A percentile compares a stretch with the other conserved stretches of the same genome.
phyloP scores from a whole-genome alignment of 139 green algal species.

The Ettlia oleoabundans region DNA sequence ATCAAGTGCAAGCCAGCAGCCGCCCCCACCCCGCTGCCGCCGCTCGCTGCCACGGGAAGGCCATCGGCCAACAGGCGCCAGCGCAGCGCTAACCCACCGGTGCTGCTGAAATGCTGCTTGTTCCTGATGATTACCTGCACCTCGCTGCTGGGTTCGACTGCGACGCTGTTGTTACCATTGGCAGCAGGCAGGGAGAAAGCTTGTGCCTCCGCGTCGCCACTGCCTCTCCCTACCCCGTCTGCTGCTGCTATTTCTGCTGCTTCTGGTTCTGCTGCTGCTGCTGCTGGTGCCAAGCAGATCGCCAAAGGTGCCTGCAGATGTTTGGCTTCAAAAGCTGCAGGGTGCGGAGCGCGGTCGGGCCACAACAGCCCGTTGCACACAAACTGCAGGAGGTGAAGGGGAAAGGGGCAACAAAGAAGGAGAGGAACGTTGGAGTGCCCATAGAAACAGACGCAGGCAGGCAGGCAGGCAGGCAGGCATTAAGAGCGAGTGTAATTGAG shows the following conservation, averaged over 20 bases:
- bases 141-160: neutral
- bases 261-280: neutral
- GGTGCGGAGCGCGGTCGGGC: conserved; percentile 81
- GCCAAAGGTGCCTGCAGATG: conserved; percentile 62
- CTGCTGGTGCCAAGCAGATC: conserved; percentile 35
- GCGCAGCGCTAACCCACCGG: conserved; percentile 51
- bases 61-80: conserved; percentile 71
- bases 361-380: conserved; percentile 95
- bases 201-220: neutral
- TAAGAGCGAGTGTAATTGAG: too few relatives aligned
- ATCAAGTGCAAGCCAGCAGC: too few relatives aligned
- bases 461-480: too few relatives aligned
- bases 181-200: too few relatives aligned
- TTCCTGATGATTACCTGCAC: conserved; percentile 45
- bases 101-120: conserved; percentile 66
- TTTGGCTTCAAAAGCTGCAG: conserved; percentile 69
- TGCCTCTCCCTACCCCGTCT: too few relatives aligned
- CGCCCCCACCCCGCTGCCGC: neutral
- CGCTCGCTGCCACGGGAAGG: conserved; percentile 12
- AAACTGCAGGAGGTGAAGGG: conserved; percentile 75
- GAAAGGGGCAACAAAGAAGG: neutral
- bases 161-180: too few relatives aligned
- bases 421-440: too few relatives aligned
- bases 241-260: neutral
- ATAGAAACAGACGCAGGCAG: too few relatives aligned